These are phyloP conservation scores for Bremia lactucae DNA, from an alignment of 352 stramenopile species.

Conservation along the genomic window DNA sequence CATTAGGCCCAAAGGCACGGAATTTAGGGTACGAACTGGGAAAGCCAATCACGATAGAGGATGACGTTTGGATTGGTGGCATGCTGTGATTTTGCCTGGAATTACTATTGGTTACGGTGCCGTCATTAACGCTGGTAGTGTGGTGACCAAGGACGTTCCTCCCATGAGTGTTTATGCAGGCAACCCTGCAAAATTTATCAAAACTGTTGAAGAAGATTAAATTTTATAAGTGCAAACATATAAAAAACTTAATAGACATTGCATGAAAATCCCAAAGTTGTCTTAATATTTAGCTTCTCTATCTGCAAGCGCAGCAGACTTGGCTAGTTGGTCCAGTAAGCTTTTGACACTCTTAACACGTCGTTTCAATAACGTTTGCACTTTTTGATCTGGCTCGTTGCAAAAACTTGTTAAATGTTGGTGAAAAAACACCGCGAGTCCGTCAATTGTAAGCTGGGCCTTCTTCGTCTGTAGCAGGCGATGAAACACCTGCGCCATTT, in stretches of 20 bases:
- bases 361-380: conserved; percentile 39
- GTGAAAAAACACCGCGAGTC: conserved; percentile 69
- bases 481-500: conserved; percentile 66
- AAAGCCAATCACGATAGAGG: conserved; percentile 68
- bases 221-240: neutral
- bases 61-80: conserved; percentile 82
- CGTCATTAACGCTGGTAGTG: conserved; percentile 68
- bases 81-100: conserved; percentile 50
- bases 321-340: conserved; percentile 56
- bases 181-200: conserved; percentile 74
- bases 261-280: conserved; percentile 1
- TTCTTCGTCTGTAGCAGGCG: conserved; percentile 73
- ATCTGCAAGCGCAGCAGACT: conserved; percentile 37
- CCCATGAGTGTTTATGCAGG: conserved; percentile 53
- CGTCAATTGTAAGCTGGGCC: conserved; percentile 65
- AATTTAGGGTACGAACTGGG: conserved; percentile 37
- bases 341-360: conserved; percentile 56
- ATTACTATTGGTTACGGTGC: conserved; percentile 53
- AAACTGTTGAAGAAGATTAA: conserved; percentile 31
- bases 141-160: conserved; percentile 78
- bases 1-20: conserved; percentile 37
- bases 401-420: conserved; percentile 63
- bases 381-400: conserved; percentile 27
- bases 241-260: conserved; percentile 7
- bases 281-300: conserved; percentile 24